These are phyloP conservation scores for Pestalotiopsis sp. DNA, from an alignment of 2,329 filamentous ascomycete genomes.

Conservation along the genomic window DNA sequence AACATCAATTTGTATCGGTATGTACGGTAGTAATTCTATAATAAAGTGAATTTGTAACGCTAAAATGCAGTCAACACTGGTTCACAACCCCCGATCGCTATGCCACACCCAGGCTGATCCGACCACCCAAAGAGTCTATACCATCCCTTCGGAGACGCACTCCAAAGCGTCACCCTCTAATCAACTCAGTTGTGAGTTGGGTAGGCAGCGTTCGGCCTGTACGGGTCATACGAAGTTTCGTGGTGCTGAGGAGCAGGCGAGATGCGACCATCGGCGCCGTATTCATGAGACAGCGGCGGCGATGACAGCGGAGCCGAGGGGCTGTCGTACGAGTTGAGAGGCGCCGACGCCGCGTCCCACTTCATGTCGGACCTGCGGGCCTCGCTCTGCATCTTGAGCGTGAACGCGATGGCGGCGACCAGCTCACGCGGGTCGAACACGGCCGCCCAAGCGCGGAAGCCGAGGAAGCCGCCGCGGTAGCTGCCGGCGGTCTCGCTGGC, in stretches of 20 bases:
- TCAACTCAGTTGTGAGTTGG: neutral
- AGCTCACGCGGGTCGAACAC: constrained; percentile 14
- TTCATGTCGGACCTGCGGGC: neutral
- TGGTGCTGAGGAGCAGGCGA: neutral
- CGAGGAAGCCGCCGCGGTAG: constrained; percentile 14
- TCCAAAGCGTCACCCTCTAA: neutral
- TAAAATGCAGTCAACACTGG: too few species aligned
- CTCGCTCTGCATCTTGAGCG: constrained; percentile 7
- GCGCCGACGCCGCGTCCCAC: neutral
- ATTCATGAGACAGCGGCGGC: neutral
- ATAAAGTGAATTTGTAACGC: too few species aligned
- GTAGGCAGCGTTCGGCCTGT: neutral
- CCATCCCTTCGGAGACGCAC: too few species aligned
- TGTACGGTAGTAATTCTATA: too few species aligned
- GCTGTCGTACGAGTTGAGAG: neutral
- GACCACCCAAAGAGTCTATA: too few species aligned
- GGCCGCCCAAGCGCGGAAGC: constrained; percentile 5
- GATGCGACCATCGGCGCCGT: neutral
- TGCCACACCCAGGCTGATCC: too few species aligned
- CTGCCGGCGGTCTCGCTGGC: neutral
- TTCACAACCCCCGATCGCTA: too few species aligned
- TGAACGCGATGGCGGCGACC: constrained; percentile 12
- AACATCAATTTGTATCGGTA: too few species aligned
- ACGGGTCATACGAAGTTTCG: neutral
- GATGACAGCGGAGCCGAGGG: neutral